phyloP scores from a whole-genome alignment of 202 grass and related monocot genomes.

The Dendrocalamus latiflorus region DNA sequence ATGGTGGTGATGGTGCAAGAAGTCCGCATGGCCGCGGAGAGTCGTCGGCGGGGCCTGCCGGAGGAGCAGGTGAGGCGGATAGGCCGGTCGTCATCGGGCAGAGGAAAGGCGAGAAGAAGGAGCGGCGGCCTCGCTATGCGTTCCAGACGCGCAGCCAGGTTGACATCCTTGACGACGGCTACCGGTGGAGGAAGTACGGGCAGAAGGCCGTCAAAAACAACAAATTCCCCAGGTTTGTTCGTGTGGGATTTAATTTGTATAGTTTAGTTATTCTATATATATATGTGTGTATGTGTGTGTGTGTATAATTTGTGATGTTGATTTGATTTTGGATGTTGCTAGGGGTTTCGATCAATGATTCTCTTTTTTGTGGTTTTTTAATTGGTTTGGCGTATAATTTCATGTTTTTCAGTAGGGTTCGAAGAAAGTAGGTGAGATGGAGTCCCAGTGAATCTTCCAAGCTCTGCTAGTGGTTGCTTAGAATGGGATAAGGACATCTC shows the following conservation, averaged over 20 bases:
- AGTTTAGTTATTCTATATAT: no score
- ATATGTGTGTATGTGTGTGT: no score
- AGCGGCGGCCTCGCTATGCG: conserved; percentile 57
- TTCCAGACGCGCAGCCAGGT: conserved; percentile 95
- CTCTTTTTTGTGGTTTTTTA: neutral
- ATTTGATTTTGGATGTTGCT: neutral
- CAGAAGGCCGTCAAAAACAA: conserved; percentile 93
- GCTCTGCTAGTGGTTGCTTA: no score
- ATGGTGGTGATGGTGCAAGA: neutral
- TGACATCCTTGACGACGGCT: conserved; percentile 81
- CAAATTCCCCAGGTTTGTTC: conserved; percentile 65
- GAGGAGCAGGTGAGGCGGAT: conserved; percentile 10
- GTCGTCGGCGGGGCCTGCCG: no score
- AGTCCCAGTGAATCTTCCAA: conserved; percentile 49
- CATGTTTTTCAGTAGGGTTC: neutral
- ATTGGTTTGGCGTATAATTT: no score
- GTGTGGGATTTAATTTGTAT: neutral
- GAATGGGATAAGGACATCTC: conserved; percentile 40
- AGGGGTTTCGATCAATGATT: neutral
- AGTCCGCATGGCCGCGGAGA: conserved; percentile 20
- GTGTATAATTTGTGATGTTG: neutral
- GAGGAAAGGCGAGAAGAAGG: conserved; percentile 76
- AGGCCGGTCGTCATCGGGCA: neutral
- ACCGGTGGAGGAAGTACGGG: conserved; percentile 86
- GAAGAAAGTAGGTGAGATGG: conserved; percentile 38